Evolutionary conservation across 176 grass and related monocot genomes (phyloP), one percentile per base, ranked within the genome.

Genomic region (Oropetium thomaeum): DNA sequence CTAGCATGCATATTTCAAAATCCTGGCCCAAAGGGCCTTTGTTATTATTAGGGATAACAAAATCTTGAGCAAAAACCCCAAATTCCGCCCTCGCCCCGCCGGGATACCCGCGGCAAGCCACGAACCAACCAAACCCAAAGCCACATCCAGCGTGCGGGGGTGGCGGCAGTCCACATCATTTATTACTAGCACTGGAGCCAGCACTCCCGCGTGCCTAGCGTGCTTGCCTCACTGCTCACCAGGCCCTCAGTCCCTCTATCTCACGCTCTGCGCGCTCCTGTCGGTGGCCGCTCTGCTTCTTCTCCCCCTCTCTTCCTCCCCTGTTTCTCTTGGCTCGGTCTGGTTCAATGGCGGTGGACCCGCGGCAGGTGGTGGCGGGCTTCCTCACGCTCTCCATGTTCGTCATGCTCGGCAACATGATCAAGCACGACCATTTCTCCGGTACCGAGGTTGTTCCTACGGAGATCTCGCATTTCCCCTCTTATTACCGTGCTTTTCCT

Each of bases 361-460:
- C 88, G 16, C 79, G 87, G 63, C 90, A 97, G 79, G 62, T 97
- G 78, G 72, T 97, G 81, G 90, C 85, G 12, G 87, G 87, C 19
- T 71, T 97, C 65, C 82, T 97, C 37, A 97, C 93, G 47, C 30
- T 88, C 54, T 87, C 90, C 90, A 97, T 97, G 93, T 97, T 97
- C 76, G 54, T 87, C 67, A 90, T 97, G 93, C 80, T 97, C 63
- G 87, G 90, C 44, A 93, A 97, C 78, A 93, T 90, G 87, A 90
- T 97, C 82, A 84, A 76, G 68, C 77, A 73, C 65, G 93, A 97
- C 53, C 90, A 97, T 78, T 93, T 97, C 79, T 71, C 85, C 30
- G 38, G 33, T 65, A 48, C 73, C 14, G 74, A 87, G 85, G 85
- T 83, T 54, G 34, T 7, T 75, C 63, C 28, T 68, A 37, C 13